Conservation (phyloP, 23 red algal genomes). For the Pyropia yezoensis region DNA sequence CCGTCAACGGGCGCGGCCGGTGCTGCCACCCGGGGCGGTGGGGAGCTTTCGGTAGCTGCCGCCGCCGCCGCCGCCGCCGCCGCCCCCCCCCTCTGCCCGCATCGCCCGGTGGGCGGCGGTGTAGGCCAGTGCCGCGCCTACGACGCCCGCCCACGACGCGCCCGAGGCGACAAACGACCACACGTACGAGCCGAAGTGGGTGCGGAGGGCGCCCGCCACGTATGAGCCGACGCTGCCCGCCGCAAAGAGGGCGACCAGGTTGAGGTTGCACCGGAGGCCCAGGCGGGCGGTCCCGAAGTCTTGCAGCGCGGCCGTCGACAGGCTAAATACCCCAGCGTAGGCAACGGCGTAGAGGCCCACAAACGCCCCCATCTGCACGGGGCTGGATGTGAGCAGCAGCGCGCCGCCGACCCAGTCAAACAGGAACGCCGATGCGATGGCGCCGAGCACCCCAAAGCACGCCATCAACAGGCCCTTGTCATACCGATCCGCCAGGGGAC, state of each 20-base stretch:
- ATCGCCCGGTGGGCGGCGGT: too few species aligned
- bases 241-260: conserved; percentile 35
- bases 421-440: conserved; percentile 13
- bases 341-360: conserved; percentile 24
- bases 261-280: conserved; percentile 50
- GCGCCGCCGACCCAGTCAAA: conserved; percentile 15
- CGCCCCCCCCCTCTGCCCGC: too few species aligned
- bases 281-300: conserved; percentile 48
- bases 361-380: conserved; percentile 20
- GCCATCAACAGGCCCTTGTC: conserved; percentile 30
- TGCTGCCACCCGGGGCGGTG: too few species aligned
- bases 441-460: conserved; percentile 11
- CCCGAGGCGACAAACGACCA: conserved; percentile 46
- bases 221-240: conserved; percentile 44
- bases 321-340: conserved; percentile 44
- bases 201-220: conserved; percentile 13
- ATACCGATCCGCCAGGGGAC: conserved; percentile 42
- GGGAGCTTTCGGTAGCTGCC: too few species aligned
- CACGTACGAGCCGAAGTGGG: conserved; percentile 33
- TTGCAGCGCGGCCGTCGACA: conserved; percentile 37
- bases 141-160: conserved; percentile 7
- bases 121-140: too few species aligned
- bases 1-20: too few species aligned
- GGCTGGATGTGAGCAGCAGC: conserved; percentile 7
- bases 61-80: too few species aligned